phyloP scores from a whole-genome alignment of 352 stramenopile species.

The Phytophthora melonis region DNA sequence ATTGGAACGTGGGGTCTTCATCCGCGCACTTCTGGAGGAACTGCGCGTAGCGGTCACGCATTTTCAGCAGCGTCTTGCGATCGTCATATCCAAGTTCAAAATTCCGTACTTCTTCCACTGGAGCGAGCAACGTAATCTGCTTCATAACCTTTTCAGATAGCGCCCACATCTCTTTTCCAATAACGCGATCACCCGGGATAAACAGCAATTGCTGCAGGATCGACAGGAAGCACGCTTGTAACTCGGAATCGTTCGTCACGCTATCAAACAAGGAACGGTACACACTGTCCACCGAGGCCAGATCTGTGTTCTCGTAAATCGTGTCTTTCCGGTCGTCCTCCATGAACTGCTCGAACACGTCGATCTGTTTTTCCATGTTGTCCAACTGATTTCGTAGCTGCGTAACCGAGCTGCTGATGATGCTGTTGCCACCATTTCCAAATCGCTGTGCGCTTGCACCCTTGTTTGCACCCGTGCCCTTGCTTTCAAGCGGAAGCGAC shows the following conservation, averaged over 20 bases:
- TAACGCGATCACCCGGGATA: constrained; percentile 79
- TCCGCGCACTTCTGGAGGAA: constrained; percentile 79
- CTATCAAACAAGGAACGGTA: constrained; percentile 68
- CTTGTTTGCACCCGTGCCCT: no score
- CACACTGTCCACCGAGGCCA: constrained; percentile 76
- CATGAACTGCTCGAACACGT: constrained; percentile 91
- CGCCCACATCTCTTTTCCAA: constrained; percentile 91
- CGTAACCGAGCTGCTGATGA: constrained; percentile 77
- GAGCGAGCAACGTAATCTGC: constrained; percentile 77
- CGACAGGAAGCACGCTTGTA: constrained; percentile 79
- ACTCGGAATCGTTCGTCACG: constrained; percentile 66
- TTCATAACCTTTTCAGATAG: constrained; percentile 82
- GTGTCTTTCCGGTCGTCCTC: constrained; percentile 89
- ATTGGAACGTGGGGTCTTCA: constrained; percentile 73
- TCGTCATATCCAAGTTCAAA: constrained; percentile 87
- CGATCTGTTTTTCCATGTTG: constrained; percentile 91
- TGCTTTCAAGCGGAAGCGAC: constrained; percentile 38
- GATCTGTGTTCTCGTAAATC: constrained; percentile 84
- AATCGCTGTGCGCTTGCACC: constrained; percentile 11
- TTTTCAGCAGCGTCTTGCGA: constrained; percentile 76
- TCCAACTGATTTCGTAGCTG: constrained; percentile 85
- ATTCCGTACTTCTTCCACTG: constrained; percentile 82
- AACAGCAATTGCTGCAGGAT: constrained; percentile 90
- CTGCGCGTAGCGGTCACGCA: constrained; percentile 79
- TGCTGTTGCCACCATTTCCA: constrained; percentile 53